Base-by-base conservation (phyloP, 352 stramenopile genomes). In the Phytophthora uliginosa region DNA sequence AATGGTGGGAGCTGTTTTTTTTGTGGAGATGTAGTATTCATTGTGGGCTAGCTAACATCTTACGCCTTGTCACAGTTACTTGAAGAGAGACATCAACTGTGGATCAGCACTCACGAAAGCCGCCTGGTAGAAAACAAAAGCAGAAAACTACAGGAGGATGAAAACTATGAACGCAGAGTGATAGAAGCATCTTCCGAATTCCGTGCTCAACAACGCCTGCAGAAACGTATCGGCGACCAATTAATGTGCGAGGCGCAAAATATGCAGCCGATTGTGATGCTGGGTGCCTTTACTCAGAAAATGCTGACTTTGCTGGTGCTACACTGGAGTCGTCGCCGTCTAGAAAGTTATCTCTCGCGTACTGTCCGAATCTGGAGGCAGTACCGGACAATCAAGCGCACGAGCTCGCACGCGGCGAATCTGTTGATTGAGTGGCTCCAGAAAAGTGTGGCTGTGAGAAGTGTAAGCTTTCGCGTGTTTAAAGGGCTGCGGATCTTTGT, bases 361-460 rank as follows among this genome's bases (percentile, higher is more conserved):
- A 85, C 85, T 18, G 63, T 90, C 15, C 72, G 71, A 5, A 81
- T 86, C 20, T 92, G 84, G 81, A 76, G 69, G 7, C 66, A 83
- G 10, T 66, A 90, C 38, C 77, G 83, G 20, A 75, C 64, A 12
- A 58, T 74, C 7, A 81, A 79, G 13, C 71, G 42, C 10, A 68
- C 34, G 4, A 86, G 88, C 54, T 69, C 62, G 1, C 51, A 77
- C 7, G 75, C 81, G 48, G 81, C 76, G 2, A 24, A 69, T n/a
- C 45, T 92, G 47, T 55, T 92, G 3, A 81, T 90, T 22, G 71
- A 87, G 33, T 92, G 84, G 84, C 72, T 92, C 15, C 81, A 89
- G 61, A 90, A 89, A 65, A 89, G 79, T 58, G 81, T 92, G 1
- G 70, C 75, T 26, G 78, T 92, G 4, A 86, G 83, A 56, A 83